Conservation (phyloP, 176 grass and related monocot genomes). For the Hordeum marinum region DNA sequence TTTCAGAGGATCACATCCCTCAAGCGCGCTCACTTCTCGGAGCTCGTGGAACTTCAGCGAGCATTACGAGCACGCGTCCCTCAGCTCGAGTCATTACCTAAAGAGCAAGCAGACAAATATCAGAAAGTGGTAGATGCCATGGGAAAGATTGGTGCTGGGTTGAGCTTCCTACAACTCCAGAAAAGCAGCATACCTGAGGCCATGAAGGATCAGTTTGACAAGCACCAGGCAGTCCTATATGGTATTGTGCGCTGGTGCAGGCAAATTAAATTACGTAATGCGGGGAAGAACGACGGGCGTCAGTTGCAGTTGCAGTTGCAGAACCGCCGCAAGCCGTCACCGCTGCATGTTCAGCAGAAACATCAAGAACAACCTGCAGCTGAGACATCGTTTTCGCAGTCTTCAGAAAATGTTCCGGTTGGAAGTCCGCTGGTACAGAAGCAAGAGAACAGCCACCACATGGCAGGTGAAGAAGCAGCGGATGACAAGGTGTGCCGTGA, state of each 20-base stretch:
- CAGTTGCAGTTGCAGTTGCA: too few species aligned
- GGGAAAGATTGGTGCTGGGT: fast-evolving
- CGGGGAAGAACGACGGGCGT: background rate
- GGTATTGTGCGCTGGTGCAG: background rate
- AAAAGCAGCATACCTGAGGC: background rate
- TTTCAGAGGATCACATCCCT: slow-evolving; percentile 2
- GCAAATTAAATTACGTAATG: background rate
- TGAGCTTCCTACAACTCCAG: slow-evolving; percentile 16
- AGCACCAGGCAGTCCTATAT: background rate
- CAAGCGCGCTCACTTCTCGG: background rate
- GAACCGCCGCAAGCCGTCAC: too few species aligned
- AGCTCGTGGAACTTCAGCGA: background rate
- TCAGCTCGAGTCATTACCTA: background rate
- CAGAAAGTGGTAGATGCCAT: background rate
- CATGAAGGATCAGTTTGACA: background rate
- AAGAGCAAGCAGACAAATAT: background rate
- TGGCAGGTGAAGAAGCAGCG: background rate
- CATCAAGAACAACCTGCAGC: background rate
- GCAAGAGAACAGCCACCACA: background rate
- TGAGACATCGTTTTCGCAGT: background rate
- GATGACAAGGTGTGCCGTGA: background rate
- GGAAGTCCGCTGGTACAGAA: background rate
- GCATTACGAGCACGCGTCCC: background rate
- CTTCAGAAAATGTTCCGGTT: background rate
- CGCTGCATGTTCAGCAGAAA: too few species aligned